Evolutionary conservation across 345 rosid species (phyloP).

Genomic region (Toxicodendron radicans): DNA sequence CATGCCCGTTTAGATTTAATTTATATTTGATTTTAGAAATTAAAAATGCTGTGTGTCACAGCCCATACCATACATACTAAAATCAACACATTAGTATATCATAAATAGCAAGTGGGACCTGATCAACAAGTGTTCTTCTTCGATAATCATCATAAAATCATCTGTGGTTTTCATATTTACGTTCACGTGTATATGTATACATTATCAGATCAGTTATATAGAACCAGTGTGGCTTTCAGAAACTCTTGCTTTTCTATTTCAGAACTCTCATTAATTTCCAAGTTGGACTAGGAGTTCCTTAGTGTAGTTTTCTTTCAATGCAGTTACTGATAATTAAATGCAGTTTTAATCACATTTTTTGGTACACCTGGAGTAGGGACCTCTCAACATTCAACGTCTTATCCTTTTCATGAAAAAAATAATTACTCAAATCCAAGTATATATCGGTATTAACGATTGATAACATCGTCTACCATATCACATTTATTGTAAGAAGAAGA

Average conservation of each 20-base stretch:
- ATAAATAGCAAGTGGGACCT: constrained; percentile 20
- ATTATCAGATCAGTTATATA: not conserved
- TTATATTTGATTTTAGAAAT: constrained; percentile 3
- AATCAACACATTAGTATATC: not conserved
- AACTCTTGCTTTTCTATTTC: not conserved
- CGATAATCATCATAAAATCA: constrained; percentile 8
- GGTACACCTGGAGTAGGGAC: constrained; percentile 9
- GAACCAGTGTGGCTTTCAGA: constrained; percentile 7
- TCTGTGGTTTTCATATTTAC: constrained; percentile 8
- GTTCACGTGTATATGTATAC: constrained; percentile 10
- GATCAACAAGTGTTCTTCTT: not conserved
- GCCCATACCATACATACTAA: constrained; percentile 17
- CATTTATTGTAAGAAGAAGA: not conserved
- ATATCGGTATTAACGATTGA: not conserved
- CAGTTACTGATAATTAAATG: constrained; percentile 22
- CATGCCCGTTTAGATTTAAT: constrained; percentile 3
- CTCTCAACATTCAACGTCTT: constrained; percentile 9
- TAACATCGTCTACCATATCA: not conserved
- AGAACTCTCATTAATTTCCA: constrained; percentile 10
- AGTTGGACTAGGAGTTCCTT: constrained; percentile 12
- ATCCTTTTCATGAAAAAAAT: constrained; percentile 2
- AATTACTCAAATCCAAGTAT: not conserved
- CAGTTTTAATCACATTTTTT: not conserved
- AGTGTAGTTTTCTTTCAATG: not conserved
- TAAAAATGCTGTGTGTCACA: not conserved